A percentile compares a stretch with the other conserved stretches of the same genome.
Conservation (phyloP, 2,329 filamentous ascomycete genomes). For the Lachnellula arida region DNA sequence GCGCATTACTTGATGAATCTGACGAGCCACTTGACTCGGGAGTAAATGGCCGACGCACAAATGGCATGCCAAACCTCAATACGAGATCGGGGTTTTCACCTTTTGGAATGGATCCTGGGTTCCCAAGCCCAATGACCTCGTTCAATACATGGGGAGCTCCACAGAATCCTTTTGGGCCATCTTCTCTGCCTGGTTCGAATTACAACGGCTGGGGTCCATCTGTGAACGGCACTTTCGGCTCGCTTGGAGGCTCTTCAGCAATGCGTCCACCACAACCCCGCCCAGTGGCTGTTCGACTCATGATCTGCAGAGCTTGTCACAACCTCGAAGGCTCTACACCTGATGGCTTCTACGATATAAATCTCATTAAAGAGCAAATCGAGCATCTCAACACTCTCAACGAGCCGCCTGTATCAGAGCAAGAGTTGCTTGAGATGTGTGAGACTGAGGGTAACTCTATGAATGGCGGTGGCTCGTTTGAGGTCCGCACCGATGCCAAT, state of each 20-base stretch:
- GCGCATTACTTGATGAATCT: conserved; percentile 75
- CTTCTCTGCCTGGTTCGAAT: conserved; percentile 30
- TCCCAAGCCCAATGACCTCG: conserved; percentile 25
- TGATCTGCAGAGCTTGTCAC: conserved; percentile 77
- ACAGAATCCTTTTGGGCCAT: conserved; percentile 31
- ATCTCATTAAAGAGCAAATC: conserved; percentile 58
- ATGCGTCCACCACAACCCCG: conserved; percentile 53
- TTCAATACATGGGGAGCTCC: conserved; percentile 32
- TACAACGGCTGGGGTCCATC: conserved; percentile 28
- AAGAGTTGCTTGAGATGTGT: conserved; percentile 72
- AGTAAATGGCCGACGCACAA: conserved; percentile 33
- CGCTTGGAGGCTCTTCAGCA: conserved; percentile 35
- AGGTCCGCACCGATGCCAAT: conserved; percentile 35
- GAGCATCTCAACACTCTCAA: conserved; percentile 52
- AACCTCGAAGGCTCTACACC: conserved; percentile 44
- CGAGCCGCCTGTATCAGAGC: conserved; percentile 43
- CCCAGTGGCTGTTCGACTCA: conserved; percentile 63
- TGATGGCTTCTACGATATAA: conserved; percentile 67
- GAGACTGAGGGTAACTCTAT: conserved; percentile 83
- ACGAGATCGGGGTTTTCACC: conserved; percentile 24
- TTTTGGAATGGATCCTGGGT: conserved; percentile 30
- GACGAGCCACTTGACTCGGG: conserved; percentile 47
- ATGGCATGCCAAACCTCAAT: conserved; percentile 25
- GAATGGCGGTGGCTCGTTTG: conserved; percentile 89
- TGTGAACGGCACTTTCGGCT: conserved; percentile 43